Evolutionary conservation across 116 monocot genomes (phyloP).

Genomic region (Trichopus zeylanicus): DNA sequence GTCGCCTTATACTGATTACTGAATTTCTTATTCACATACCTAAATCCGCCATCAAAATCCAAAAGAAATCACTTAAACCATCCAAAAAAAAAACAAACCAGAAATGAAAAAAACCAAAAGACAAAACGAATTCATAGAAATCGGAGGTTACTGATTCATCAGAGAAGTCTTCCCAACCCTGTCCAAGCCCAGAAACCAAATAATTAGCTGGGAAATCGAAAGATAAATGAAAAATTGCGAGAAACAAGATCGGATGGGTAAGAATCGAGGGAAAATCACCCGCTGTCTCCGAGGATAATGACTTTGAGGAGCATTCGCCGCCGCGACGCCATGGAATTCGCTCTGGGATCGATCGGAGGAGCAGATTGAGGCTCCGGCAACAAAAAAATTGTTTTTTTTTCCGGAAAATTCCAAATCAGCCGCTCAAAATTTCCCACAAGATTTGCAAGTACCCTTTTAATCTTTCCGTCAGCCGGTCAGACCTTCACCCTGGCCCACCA

Average conservation of each 20-base stretch:
- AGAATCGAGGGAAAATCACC: conserved; percentile 38
- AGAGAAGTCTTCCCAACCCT: conserved; percentile 70
- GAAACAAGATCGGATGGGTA: background rate
- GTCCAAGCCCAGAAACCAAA: background rate
- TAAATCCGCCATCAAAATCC: conserved; percentile 9
- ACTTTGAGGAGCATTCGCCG: conserved; percentile 93
- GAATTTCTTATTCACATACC: conserved; percentile 81
- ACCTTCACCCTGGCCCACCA: too few species aligned
- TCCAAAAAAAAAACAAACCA: background rate
- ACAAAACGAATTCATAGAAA: background rate
- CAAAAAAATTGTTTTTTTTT: too few species aligned
- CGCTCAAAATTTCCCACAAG: too few species aligned
- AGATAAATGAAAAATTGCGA: background rate
- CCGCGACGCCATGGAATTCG: conserved; percentile 66
- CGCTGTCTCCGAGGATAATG: conserved; percentile 99
- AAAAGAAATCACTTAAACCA: conserved; percentile 1
- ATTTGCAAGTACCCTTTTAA: too few species aligned
- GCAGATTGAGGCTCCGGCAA: too few species aligned
- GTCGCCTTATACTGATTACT: conserved; percentile 97
- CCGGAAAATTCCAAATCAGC: too few species aligned
- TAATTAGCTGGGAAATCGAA: background rate
- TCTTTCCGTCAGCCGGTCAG: too few species aligned
- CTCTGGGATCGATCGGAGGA: conserved; percentile 6
- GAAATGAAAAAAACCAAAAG: background rate
- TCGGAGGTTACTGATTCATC: conserved; percentile 64